A percentile compares a stretch with the other conserved stretches of the same genome.
phyloP scores from a whole-genome alignment of 768 basidiomycete genomes.

The Panellus pusillus region DNA sequence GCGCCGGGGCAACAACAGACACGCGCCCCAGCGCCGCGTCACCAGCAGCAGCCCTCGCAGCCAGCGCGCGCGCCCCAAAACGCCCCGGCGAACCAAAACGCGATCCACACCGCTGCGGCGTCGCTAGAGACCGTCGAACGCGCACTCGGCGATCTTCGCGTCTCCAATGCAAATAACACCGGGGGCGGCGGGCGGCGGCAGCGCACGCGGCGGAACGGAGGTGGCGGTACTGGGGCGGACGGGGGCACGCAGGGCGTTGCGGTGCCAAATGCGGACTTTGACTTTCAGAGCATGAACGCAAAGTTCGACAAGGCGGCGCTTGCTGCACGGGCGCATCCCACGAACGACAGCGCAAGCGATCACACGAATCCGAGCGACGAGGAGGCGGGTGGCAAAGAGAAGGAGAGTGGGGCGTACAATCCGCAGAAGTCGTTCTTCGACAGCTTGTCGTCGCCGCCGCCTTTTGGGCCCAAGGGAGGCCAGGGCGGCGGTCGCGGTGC shows the following conservation, averaged over 20 bases:
- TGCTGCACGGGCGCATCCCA: slow-evolving; percentile 29
- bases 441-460: slow-evolving; percentile 47
- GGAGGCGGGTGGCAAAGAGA: slow-evolving; percentile 32
- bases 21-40: slow-evolving; percentile 31
- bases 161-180: slow-evolving; percentile 30
- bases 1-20: slow-evolving; percentile 20
- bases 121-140: slow-evolving; percentile 70
- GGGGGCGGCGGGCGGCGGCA: slow-evolving; percentile 7
- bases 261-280: slow-evolving; percentile 75
- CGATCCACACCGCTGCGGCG: slow-evolving; percentile 70
- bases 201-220: slow-evolving; percentile 9
- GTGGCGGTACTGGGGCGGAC: neutral
- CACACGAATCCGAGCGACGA: slow-evolving; percentile 30
- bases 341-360: slow-evolving; percentile 25
- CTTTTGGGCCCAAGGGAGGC: slow-evolving; percentile 21
- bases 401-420: slow-evolving; percentile 61
- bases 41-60: slow-evolving; percentile 22
- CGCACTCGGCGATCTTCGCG: slow-evolving; percentile 52
- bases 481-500: slow-evolving; percentile 35
- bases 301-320: slow-evolving; percentile 76
- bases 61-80: neutral
- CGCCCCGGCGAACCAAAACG: slow-evolving; percentile 35
- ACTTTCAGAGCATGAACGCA: slow-evolving; percentile 76
- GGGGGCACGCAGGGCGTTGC: neutral
- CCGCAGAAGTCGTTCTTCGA: slow-evolving; percentile 83